These are phyloP conservation scores for Solanum neorickii DNA, from an alignment of 257 asterid genomes.

Conservation along the genomic window DNA sequence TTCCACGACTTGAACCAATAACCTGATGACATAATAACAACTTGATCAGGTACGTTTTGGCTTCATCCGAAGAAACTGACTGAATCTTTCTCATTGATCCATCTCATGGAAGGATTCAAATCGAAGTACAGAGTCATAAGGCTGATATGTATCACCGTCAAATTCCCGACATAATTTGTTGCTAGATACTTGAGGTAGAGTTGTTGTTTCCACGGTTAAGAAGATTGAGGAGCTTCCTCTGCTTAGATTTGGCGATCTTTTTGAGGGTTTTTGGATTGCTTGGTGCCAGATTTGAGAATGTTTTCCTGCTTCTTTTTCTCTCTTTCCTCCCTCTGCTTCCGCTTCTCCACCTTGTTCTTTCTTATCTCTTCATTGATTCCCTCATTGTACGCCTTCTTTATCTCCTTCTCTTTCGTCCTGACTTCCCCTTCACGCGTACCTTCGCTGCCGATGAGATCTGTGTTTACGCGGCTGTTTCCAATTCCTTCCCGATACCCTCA, in stretches of 20 bases:
- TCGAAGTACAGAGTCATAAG: no score
- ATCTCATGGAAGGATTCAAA: no score
- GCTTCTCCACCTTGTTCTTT: constrained; percentile 55
- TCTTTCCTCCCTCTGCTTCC: constrained; percentile 57
- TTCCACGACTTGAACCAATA: no score
- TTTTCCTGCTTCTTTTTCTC: constrained; percentile 78
- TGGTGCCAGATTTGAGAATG: constrained; percentile 51
- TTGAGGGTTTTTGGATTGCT: constrained; percentile 63
- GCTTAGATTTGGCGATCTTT: constrained; percentile 77
- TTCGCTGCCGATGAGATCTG: constrained; percentile 63
- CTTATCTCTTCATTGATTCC: constrained; percentile 63
- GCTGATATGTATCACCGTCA: no score
- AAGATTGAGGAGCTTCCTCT: constrained; percentile 51
- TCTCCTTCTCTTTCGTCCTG: constrained; percentile 53
- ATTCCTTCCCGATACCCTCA: constrained; percentile 67
- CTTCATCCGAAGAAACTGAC: no score
- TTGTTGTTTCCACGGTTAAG: constrained; percentile 3
- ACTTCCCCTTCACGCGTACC: constrained; percentile 42
- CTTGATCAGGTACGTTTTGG: no score
- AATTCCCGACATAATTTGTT: no score
- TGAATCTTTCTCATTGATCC: no score
- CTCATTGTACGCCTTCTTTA: constrained; percentile 60
- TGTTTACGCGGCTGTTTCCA: constrained; percentile 85
- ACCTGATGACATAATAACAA: no score
- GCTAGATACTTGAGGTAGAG: not conserved